Percentiles rank a stretch among this genome's conserved stretches.
phyloP scores from a whole-genome alignment of 2,329 filamentous ascomycete species.

The Pestalotiopsis sp. region DNA sequence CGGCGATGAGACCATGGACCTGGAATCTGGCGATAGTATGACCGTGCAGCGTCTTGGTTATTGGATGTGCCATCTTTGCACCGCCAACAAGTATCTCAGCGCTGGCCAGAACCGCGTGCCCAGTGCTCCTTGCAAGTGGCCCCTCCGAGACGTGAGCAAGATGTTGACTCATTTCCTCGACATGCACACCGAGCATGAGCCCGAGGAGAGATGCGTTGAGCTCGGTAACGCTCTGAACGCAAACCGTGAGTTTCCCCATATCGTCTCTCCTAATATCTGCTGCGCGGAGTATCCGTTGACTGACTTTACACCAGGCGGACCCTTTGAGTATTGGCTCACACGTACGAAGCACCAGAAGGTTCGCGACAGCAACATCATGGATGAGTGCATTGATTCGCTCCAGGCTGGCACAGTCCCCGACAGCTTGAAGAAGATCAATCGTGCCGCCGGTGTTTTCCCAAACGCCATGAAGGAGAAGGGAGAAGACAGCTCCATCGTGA shows the following conservation, averaged over 20 bases:
- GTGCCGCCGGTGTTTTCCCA: slow-evolving; percentile 37
- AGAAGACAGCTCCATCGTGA: neutral
- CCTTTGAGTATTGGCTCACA: slow-evolving; percentile 51
- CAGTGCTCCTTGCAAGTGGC: slow-evolving; percentile 48
- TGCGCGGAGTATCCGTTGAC: neutral
- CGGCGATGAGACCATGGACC: slow-evolving; percentile 19
- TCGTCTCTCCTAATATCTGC: neutral
- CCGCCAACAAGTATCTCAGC: slow-evolving; percentile 43
- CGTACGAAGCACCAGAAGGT: slow-evolving; percentile 41
- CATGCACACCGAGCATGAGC: slow-evolving; percentile 47
- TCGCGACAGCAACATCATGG: slow-evolving; percentile 35
- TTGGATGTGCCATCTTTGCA: slow-evolving; percentile 50
- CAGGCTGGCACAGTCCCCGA: slow-evolving; percentile 39
- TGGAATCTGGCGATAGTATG: slow-evolving; percentile 16
- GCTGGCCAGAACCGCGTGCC: slow-evolving; percentile 42
- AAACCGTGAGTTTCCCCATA: slow-evolving; percentile 38
- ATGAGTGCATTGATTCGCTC: slow-evolving; percentile 38
- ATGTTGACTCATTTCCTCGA: slow-evolving; percentile 49
- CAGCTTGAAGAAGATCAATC: slow-evolving; percentile 35
- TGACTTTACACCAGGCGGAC: slow-evolving; percentile 34
- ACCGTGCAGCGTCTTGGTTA: slow-evolving; percentile 44
- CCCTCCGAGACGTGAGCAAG: slow-evolving; percentile 48
- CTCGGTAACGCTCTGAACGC: slow-evolving; percentile 42
- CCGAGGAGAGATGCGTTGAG: slow-evolving; percentile 43
- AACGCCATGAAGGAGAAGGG: slow-evolving; percentile 18